phyloP scores from a whole-genome alignment of 1,284 basidiomycete species.

The Trichosporon faecale region DNA sequence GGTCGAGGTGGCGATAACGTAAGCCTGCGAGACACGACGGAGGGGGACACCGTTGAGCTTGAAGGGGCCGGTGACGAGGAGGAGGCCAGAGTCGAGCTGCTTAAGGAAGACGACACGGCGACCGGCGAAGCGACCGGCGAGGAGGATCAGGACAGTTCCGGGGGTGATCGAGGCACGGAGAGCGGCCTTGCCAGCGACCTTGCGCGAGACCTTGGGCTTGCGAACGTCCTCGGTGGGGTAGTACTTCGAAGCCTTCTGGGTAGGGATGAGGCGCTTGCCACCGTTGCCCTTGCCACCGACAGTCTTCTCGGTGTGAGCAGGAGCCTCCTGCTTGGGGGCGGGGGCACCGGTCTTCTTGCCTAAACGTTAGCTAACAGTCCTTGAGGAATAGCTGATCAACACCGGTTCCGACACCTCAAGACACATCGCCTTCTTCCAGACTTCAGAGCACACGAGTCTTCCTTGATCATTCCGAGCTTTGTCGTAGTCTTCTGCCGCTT shows the following conservation, averaged over 20 bases:
- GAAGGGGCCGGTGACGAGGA: conserved; percentile 96
- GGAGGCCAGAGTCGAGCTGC: conserved; percentile 86
- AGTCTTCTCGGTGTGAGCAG: conserved; percentile 68
- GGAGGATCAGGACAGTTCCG: conserved; percentile 91
- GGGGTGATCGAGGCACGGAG: conserved; percentile 88
- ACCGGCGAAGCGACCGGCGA: conserved; percentile 96
- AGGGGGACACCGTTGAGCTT: conserved; percentile 99
- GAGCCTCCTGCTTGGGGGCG: conserved; percentile 58
- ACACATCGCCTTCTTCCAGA: not conserved
- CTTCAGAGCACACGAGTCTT: not conserved
- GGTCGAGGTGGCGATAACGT: conserved; percentile 97
- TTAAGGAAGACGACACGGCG: conserved; percentile 99
- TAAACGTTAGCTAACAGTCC: conserved; percentile 21
- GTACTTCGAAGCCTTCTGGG: conserved; percentile 83
- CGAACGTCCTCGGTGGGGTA: conserved; percentile 96
- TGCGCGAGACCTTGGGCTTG: conserved; percentile 86
- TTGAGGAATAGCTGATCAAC: not conserved
- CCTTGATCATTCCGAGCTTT: not conserved
- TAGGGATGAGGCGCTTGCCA: conserved; percentile 76
- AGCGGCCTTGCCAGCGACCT: conserved; percentile 65
- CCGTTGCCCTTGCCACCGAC: conserved; percentile 91
- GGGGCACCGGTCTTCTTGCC: conserved; percentile 73
- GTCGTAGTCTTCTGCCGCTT: not conserved
- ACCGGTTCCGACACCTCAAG: not conserved
- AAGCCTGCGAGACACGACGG: conserved; percentile 97